Percentiles rank a stretch among this genome's conserved stretches.
Conservation (phyloP, 1,139 yeast genomes). For the Yamadazyma kanchanaburiensis region DNA sequence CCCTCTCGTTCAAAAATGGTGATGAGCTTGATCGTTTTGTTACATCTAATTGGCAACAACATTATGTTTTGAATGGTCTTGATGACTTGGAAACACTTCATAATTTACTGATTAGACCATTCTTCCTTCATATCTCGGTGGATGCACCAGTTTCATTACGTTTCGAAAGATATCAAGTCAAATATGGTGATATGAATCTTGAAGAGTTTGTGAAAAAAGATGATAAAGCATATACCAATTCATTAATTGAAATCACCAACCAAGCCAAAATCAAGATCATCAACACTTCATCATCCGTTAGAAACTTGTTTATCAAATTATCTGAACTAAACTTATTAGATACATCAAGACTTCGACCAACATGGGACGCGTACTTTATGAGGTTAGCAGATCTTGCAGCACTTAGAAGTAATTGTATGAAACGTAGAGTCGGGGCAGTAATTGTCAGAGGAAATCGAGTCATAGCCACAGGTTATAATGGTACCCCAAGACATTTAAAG, state of each 20-base stretch:
- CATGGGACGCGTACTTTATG: conserved; percentile 97
- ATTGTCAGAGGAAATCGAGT: conserved; percentile 83
- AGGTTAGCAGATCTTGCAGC: conserved; percentile 91
- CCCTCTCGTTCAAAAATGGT: no score
- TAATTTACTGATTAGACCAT: conserved; percentile 69
- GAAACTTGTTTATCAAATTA: conserved; percentile 49
- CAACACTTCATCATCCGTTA: conserved; percentile 51
- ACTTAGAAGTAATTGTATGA: conserved; percentile 91
- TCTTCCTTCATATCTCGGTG: conserved; percentile 74
- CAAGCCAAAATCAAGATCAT: conserved; percentile 60
- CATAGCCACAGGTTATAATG: conserved; percentile 95
- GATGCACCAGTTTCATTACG: conserved; percentile 71
- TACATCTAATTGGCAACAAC: conserved; percentile 65
- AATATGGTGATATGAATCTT: conserved; percentile 18
- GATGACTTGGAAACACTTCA: conserved; percentile 41
- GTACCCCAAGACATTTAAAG: conserved; percentile 84
- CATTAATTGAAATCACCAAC: conserved; percentile 49
- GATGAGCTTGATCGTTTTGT: conserved; percentile 59
- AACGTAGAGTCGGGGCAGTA: conserved; percentile 94
- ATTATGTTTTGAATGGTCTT: conserved; percentile 60
- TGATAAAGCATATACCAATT: conserved; percentile 35
- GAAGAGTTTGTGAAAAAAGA: conserved; percentile 45
- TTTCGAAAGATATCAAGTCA: conserved; percentile 40
- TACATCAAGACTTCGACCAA: conserved; percentile 71
- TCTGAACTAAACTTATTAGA: conserved; percentile 54